Evolutionary conservation across 1,284 basidiomycete genomes (phyloP), one percentile per base, ranked within the genome.

Genomic region (Rhodotorula sp.): DNA sequence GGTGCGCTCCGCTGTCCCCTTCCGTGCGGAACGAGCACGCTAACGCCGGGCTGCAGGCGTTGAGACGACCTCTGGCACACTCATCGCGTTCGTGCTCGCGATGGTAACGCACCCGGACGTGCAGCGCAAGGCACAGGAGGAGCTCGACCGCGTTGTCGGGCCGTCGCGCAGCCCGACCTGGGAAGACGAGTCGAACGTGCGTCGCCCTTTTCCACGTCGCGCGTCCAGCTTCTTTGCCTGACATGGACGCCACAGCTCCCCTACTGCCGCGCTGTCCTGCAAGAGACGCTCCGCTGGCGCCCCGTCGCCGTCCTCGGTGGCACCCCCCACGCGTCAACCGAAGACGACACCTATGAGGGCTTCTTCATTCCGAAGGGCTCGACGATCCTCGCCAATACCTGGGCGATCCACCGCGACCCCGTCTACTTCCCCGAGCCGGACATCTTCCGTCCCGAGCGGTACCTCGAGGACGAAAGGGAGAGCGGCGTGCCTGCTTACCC

Each of bases 321-420:
- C 21, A 54, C 59, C 1, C 71, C 68, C 19, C 67, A 70, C 41
- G 60, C 59, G 13, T 39, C 46, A 0, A 60, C 62, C 50, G 57
- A 53, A 6, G 67, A 69, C 67, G 67, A 69, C 37, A 17, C n/a
- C 27, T 69, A 64, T 57, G 34, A 64, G n/a, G 62, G 62, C n/a
- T 64, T 34, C 71, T 78, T 79, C 60, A 80, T 84, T 32, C 82
- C 83, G 8, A 79, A 80, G 46, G 83, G 82, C 5, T 76, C 81
- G 21, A 78, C 81, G 22, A 79, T 83, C 21, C 29, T 69, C 55
- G 64, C 46, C 53, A 70, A 73, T 48, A 70, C 68, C 21, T 73
- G 63, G 54, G 71, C 56, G 17, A 64, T 73, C 34, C 64, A 73
- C 36, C 67, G 57, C 54, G 67, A 73, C 55, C 59, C 59, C 6